Evolutionary conservation across 2,329 filamentous ascomycete species (phyloP).

Genomic region (Ophiostoma tasmaniense): DNA sequence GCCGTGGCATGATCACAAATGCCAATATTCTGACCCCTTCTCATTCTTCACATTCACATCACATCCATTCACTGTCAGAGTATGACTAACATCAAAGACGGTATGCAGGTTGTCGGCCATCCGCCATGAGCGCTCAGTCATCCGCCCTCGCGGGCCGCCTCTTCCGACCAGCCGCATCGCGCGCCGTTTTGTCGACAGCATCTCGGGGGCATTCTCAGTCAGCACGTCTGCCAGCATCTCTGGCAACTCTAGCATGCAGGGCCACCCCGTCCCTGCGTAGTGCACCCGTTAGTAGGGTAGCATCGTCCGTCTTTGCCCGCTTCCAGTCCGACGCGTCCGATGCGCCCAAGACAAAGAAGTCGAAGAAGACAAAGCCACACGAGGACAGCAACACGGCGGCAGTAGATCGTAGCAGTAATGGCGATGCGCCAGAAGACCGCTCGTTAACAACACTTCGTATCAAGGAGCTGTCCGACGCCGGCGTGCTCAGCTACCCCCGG

Average conservation of each 20-base stretch:
- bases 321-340: not conserved
- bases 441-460: constrained; percentile 31
- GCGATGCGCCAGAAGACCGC: constrained; percentile 14
- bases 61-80: too few relatives aligned
- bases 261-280: not conserved
- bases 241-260: not conserved
- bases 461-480: constrained; percentile 42
- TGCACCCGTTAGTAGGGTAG: not conserved
- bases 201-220: not conserved
- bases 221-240: not conserved
- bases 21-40: constrained; percentile 33
- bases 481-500: constrained; percentile 49
- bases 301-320: not conserved
- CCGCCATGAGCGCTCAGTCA: constrained; percentile 4
- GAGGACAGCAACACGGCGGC: not conserved
- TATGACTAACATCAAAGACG: constrained; percentile 6
- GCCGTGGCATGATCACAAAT: constrained; percentile 45
- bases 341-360: not conserved
- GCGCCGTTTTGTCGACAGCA: not conserved
- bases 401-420: not conserved
- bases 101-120: not conserved
- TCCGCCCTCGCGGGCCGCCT: not conserved
- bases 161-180: not conserved
- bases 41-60: not conserved
- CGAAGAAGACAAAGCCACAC: not conserved